Evolutionary conservation across 2,329 filamentous ascomycete genomes (phyloP).

Genomic region (Lecanicillium sp.): DNA sequence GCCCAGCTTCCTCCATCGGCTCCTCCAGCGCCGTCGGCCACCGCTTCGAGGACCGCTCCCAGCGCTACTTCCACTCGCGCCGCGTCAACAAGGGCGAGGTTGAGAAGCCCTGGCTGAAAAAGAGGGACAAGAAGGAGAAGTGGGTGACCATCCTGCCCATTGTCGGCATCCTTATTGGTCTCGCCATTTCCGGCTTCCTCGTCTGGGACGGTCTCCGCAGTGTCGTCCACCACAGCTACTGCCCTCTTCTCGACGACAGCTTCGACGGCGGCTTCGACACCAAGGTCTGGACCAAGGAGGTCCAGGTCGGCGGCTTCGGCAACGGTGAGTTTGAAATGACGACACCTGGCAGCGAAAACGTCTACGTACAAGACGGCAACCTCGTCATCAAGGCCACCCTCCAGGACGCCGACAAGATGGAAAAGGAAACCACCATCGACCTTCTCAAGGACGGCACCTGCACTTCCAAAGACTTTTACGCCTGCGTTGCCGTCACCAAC

Average conservation of each 20-base stretch:
- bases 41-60: conserved; percentile 32
- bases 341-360: conserved; percentile 65
- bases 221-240: conserved; percentile 71
- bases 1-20: conserved; percentile 42
- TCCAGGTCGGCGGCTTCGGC: conserved; percentile 68
- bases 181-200: conserved; percentile 62
- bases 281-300: conserved; percentile 66
- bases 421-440: conserved; percentile 61
- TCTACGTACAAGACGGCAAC: conserved; percentile 62
- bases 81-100: conserved; percentile 65
- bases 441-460: conserved; percentile 61
- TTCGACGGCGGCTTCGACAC: conserved; percentile 52
- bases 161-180: conserved; percentile 62
- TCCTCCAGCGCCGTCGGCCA: conserved; percentile 35
- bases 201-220: conserved; percentile 68
- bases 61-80: conserved; percentile 67
- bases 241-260: conserved; percentile 58
- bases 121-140: conserved; percentile 71
- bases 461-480: conserved; percentile 49
- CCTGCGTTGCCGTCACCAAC: conserved; percentile 68
- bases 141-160: conserved; percentile 79
- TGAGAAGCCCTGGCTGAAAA: conserved; percentile 72
- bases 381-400: conserved; percentile 74
- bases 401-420: conserved; percentile 61
- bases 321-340: conserved; percentile 80